Evolutionary conservation across 768 basidiomycete genomes (phyloP).

Genomic region (Asterophora parasitica): DNA sequence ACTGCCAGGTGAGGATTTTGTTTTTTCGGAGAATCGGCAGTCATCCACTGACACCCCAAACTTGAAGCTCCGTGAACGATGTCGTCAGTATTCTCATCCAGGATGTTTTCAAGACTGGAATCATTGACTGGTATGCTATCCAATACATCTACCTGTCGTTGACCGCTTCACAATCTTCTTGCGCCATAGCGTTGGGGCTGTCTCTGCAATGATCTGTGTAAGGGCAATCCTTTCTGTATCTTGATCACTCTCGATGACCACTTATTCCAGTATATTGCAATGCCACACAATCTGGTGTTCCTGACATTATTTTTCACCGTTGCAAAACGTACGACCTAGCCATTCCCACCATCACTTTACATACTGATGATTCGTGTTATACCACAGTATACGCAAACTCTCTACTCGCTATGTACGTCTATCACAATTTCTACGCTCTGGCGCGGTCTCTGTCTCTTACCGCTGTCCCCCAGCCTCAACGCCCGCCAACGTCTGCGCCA

Average conservation of each 20-base stretch:
- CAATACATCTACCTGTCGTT: background rate
- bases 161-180: background rate
- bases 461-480: constrained; percentile 1
- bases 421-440: too few relatives aligned
- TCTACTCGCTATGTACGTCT: constrained; percentile 5
- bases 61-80: constrained; percentile 7
- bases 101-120: constrained; percentile 7
- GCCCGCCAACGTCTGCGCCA: constrained; percentile 7
- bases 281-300: constrained; percentile 10
- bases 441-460: too few relatives aligned
- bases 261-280: constrained; percentile 1
- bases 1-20: background rate
- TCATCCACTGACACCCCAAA: background rate
- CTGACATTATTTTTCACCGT: constrained; percentile 9
- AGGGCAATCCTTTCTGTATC: background rate
- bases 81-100: constrained; percentile 1
- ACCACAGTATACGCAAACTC: constrained; percentile 10
- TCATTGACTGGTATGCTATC: constrained; percentile 5
- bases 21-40: too few relatives aligned
- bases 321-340: background rate
- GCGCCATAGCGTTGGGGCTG: constrained; percentile 4
- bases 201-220: constrained; percentile 10
- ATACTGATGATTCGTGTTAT: too few relatives aligned
- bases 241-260: background rate
- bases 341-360: too few relatives aligned